These are phyloP conservation scores for Globisporangium polare DNA, from an alignment of 352 stramenopile species.

Conservation along the genomic window DNA sequence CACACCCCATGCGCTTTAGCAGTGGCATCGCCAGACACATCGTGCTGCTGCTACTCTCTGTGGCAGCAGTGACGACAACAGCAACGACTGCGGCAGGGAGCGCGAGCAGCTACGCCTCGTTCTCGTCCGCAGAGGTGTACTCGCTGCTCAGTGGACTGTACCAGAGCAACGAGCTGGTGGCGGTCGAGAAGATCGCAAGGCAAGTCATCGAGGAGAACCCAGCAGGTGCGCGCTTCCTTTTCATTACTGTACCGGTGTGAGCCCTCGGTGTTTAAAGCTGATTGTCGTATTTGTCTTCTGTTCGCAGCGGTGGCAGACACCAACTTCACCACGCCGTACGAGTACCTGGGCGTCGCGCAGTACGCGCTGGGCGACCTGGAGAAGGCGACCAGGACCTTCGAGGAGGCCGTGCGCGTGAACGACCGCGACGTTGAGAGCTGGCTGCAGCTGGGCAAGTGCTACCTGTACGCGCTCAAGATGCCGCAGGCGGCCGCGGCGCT, in stretches of 20 bases:
- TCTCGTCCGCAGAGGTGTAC: constrained; percentile 26
- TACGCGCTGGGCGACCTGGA: constrained; percentile 63
- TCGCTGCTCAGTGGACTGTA: constrained; percentile 35
- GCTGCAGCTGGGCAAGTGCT: constrained; percentile 69
- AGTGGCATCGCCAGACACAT: not conserved
- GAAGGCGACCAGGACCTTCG: constrained; percentile 57
- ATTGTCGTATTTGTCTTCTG: not conserved
- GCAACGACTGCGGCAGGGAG: not conserved
- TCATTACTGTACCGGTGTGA: too few relatives aligned
- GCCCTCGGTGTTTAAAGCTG: too few relatives aligned
- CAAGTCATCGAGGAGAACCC: constrained; percentile 41
- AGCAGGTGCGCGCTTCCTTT: constrained; percentile 23
- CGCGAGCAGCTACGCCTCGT: not conserved
- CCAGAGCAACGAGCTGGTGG: constrained; percentile 34
- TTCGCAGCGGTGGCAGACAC: constrained; percentile 16
- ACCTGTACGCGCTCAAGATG: constrained; percentile 51
- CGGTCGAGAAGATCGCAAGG: constrained; percentile 35
- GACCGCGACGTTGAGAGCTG: constrained; percentile 42
- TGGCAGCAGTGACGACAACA: not conserved
- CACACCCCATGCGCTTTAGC: not conserved
- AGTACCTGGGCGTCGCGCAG: constrained; percentile 67
- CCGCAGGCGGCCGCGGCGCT: constrained; percentile 38
- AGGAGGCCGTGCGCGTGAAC: constrained; percentile 47
- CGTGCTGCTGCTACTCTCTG: not conserved
- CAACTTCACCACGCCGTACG: constrained; percentile 43